Conservation (phyloP, 140 eudicot genomes). For the Senecio squalidus region DNA sequence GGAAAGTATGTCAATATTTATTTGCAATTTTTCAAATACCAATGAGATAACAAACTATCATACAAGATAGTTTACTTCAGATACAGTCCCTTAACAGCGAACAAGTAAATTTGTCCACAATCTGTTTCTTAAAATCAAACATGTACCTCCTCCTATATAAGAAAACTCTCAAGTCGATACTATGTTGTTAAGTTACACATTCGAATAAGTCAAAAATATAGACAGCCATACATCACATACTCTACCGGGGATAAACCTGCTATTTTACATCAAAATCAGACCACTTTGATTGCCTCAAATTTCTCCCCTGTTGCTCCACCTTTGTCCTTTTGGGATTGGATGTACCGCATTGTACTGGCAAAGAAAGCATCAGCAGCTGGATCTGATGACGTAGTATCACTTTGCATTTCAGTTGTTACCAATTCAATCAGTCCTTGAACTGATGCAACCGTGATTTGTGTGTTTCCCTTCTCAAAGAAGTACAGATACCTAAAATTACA, state of each 20-base stretch:
- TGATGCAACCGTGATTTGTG: constrained; percentile 77
- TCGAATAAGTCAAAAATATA: constrained; percentile 24
- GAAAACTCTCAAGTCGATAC: constrained; percentile 2
- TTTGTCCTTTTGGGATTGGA: constrained; percentile 93
- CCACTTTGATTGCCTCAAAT: constrained; percentile 60
- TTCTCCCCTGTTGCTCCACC: constrained; percentile 93
- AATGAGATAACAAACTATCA: too few relatives aligned
- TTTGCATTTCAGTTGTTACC: constrained; percentile 79
- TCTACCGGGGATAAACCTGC: background rate
- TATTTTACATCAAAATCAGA: constrained; percentile 32
- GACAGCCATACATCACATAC: constrained; percentile 22
- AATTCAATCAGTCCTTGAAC: constrained; percentile 76
- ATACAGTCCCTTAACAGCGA: background rate
- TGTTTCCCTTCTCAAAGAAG: constrained; percentile 92
- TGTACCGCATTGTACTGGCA: constrained; percentile 79
- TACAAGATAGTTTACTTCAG: too few relatives aligned
- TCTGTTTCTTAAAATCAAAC: constrained; percentile 5
- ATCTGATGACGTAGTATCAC: constrained; percentile 59
- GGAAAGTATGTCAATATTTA: too few relatives aligned
- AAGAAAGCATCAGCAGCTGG: constrained; percentile 89
- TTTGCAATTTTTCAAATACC: too few relatives aligned
- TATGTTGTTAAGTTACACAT: constrained; percentile 20
- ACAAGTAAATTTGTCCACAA: background rate
- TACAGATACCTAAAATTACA: constrained; percentile 70
- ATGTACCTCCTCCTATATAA: constrained; percentile 24